Evolutionary conservation across 257 asterid genomes (phyloP).

Genomic region (Capsicum chinense): DNA sequence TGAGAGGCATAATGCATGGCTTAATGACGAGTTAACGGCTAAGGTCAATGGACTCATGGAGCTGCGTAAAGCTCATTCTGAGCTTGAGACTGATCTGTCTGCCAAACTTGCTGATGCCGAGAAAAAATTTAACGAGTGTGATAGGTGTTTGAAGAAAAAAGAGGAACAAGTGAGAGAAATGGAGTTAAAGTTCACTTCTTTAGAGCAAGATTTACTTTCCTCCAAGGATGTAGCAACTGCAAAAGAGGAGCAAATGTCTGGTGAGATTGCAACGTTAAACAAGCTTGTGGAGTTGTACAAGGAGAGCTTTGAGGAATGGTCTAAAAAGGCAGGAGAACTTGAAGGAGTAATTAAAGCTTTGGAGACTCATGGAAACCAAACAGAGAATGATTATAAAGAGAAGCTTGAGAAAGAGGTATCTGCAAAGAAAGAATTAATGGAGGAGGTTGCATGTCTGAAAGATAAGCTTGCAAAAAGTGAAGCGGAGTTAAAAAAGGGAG

Average conservation of each 20-base stretch:
- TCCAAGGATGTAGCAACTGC: slow-evolving; percentile 70
- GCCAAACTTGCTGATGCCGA: slow-evolving; percentile 78
- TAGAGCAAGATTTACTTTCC: slow-evolving; percentile 72
- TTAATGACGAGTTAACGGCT: slow-evolving; percentile 77
- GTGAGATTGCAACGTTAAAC: slow-evolving; percentile 79
- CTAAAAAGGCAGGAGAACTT: slow-evolving; percentile 95
- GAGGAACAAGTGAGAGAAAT: slow-evolving; percentile 72
- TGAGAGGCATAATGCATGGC: slow-evolving; percentile 92
- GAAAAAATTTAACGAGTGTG: slow-evolving; percentile 59
- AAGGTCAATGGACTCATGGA: slow-evolving; percentile 67
- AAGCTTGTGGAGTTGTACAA: slow-evolving; percentile 86
- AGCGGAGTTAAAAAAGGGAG: slow-evolving; percentile 66
- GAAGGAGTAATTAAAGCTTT: slow-evolving; percentile 97
- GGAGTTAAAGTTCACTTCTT: slow-evolving; percentile 75
- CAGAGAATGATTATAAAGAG: slow-evolving; percentile 73
- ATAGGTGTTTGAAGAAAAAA: slow-evolving; percentile 58
- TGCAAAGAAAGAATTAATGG: slow-evolving; percentile 62
- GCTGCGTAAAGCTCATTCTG: slow-evolving; percentile 66
- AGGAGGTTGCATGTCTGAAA: slow-evolving; percentile 66
- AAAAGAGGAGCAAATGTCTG: slow-evolving; percentile 69
- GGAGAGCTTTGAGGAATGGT: slow-evolving; percentile 95
- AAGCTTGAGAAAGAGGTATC: slow-evolving; percentile 76
- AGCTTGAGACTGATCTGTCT: slow-evolving; percentile 82
- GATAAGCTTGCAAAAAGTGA: slow-evolving; percentile 58
- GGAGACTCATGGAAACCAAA: slow-evolving; percentile 82